Percentiles rank a stretch among this genome's conserved stretches.
These are phyloP conservation scores for Monosporascus cannonballus DNA, from an alignment of 2,329 filamentous ascomycete species.

Conservation along the genomic window DNA sequence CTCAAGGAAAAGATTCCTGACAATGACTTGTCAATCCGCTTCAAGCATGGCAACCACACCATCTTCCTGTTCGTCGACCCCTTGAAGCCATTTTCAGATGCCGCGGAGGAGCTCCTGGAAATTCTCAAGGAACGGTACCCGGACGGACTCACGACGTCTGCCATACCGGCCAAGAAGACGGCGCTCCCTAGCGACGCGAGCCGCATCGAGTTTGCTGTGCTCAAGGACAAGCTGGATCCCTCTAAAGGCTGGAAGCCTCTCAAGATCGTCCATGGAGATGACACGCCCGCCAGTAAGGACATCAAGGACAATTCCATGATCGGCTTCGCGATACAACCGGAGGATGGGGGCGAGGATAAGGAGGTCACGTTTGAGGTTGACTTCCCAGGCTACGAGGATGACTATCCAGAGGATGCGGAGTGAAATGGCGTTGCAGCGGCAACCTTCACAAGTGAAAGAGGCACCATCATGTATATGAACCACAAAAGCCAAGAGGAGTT, in stretches of 20 bases:
- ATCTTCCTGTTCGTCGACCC: conserved; percentile 62
- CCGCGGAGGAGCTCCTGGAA: conserved; percentile 53
- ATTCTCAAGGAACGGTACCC: conserved; percentile 54
- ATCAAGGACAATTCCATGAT: conserved; percentile 42
- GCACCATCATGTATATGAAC: neutral
- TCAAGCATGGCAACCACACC: conserved; percentile 68
- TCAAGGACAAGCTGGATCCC: conserved; percentile 38
- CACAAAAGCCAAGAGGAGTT: no score
- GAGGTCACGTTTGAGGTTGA: conserved; percentile 39
- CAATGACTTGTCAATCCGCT: conserved; percentile 50
- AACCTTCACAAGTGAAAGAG: neutral
- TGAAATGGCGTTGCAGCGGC: conserved; percentile 6
- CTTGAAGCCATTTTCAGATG: conserved; percentile 46
- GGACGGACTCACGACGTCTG: conserved; percentile 38
- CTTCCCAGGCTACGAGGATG: conserved; percentile 35
- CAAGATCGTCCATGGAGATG: conserved; percentile 25
- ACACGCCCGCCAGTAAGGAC: conserved; percentile 35
- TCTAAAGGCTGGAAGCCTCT: conserved; percentile 45
- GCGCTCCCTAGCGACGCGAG: conserved; percentile 34
- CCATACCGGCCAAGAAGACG: conserved; percentile 27
- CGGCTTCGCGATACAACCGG: conserved; percentile 41
- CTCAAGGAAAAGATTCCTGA: conserved; percentile 14
- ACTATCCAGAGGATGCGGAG: conserved; percentile 28
- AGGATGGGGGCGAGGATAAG: conserved; percentile 31
- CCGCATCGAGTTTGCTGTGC: conserved; percentile 40